A percentile compares a stretch with the other conserved stretches of the same genome.
Evolutionary conservation across 2,329 filamentous ascomycete genomes (phyloP).

Genomic region (Phialophora expanda): DNA sequence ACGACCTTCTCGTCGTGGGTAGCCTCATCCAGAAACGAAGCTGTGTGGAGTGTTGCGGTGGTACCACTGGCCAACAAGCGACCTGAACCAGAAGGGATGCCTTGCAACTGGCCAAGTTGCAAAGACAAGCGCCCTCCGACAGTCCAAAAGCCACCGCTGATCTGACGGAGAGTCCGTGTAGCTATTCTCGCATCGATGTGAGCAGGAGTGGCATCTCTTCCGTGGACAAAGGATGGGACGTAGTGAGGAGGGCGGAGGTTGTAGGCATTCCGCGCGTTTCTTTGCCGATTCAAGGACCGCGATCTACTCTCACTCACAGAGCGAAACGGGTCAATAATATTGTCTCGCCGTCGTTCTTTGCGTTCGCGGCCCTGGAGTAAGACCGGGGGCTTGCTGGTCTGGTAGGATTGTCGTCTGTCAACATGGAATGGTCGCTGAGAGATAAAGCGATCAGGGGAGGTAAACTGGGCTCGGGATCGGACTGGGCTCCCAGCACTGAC

Average conservation of each 20-base stretch:
- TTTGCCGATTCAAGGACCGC: slow-evolving; percentile 28
- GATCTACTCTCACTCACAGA: slow-evolving; percentile 45
- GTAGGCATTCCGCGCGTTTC: slow-evolving; percentile 27
- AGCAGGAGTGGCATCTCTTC: slow-evolving; percentile 59
- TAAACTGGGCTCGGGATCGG: slow-evolving; percentile 36
- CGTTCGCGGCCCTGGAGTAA: slow-evolving; percentile 49
- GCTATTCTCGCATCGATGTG: slow-evolving; percentile 42
- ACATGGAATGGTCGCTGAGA: slow-evolving; percentile 27
- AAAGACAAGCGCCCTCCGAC: slow-evolving; percentile 72
- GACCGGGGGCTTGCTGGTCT: slow-evolving; percentile 55
- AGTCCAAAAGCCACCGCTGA: slow-evolving; percentile 77
- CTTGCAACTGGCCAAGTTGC: slow-evolving; percentile 50
- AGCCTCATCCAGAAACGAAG: slow-evolving; percentile 59
- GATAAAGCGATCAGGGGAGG: slow-evolving; percentile 64
- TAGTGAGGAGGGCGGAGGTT: slow-evolving; percentile 33
- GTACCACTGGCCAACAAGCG: slow-evolving; percentile 71
- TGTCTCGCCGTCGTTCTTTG: slow-evolving; percentile 51
- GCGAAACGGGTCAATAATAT: slow-evolving; percentile 60
- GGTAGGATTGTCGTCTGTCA: slow-evolving; percentile 50
- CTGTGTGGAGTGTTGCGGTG: slow-evolving; percentile 69
- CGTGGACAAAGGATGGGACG: slow-evolving; percentile 42
- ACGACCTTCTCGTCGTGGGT: slow-evolving; percentile 66
- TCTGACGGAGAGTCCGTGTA: slow-evolving; percentile 49
- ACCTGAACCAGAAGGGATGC: slow-evolving; percentile 66
- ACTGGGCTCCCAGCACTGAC: slow-evolving; percentile 25